Conservation (phyloP, 306 rosid species). For the Castanopsis chinensis region DNA sequence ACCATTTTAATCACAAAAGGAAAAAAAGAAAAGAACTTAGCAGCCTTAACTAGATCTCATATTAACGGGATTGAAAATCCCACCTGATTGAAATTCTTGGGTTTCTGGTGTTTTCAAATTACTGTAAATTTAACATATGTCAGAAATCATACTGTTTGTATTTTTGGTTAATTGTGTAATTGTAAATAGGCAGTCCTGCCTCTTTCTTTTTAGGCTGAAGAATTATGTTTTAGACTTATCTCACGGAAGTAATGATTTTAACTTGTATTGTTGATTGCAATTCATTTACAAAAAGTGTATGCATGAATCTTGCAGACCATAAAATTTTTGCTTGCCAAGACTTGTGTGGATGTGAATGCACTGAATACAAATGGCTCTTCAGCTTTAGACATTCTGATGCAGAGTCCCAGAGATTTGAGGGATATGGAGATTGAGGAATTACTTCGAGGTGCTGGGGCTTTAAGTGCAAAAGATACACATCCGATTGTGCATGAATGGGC, state of each 20-base stretch:
- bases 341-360: slow-evolving; percentile 20
- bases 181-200: background rate
- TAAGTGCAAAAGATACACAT: background rate
- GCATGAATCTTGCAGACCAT: slow-evolving; percentile 14
- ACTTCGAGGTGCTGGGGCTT: slow-evolving; percentile 17
- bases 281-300: background rate
- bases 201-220: background rate
- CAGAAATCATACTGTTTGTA: background rate
- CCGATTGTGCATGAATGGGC: slow-evolving; percentile 12
- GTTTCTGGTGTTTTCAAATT: no score
- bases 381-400: slow-evolving; percentile 17
- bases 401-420: slow-evolving; percentile 27
- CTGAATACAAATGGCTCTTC: slow-evolving; percentile 23
- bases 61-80: no score
- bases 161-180: background rate
- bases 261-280: no score
- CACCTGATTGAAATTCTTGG: no score
- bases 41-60: no score
- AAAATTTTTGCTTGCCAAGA: slow-evolving; percentile 19
- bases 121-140: background rate
- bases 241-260: background rate
- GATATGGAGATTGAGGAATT: slow-evolving; percentile 30
- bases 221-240: background rate
- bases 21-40: no score
- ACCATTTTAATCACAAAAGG: no score